phyloP scores from a whole-genome alignment of 2,329 filamentous ascomycete species.

The Aspergillus sp. region DNA sequence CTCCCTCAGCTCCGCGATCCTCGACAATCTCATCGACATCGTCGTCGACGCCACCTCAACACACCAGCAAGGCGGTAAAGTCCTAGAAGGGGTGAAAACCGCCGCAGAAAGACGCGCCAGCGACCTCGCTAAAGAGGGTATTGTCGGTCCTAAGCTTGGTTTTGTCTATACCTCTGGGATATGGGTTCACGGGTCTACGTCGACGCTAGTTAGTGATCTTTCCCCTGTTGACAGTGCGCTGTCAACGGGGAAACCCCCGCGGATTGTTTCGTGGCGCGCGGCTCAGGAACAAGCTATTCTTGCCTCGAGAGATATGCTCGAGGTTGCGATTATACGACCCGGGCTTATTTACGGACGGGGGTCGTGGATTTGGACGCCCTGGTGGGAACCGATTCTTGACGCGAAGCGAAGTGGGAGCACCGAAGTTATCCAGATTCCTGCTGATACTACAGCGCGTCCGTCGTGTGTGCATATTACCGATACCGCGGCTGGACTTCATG shows the following conservation, averaged over 20 bases:
- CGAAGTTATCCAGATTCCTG: neutral
- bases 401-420: neutral
- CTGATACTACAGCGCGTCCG: neutral
- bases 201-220: conserved; percentile 20
- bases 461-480: conserved; percentile 33
- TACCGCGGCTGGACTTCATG: conserved; percentile 32
- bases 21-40: conserved; percentile 31
- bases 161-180: conserved; percentile 40
- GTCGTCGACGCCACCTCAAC: conserved; percentile 35
- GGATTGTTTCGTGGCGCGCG: neutral
- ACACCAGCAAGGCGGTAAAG: conserved; percentile 19
- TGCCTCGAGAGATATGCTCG: neutral
- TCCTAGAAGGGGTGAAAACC: conserved; percentile 25
- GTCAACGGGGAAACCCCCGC: neutral
- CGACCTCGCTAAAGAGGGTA: neutral
- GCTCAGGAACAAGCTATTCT: neutral
- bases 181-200: conserved; percentile 39
- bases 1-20: conserved; percentile 17
- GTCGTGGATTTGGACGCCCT: neutral
- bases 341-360: neutral
- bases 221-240: neutral
- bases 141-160: conserved; percentile 34
- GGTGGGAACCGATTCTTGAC: neutral
- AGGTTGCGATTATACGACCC: neutral
- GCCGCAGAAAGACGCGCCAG: neutral